Evolutionary conservation across 306 rosid genomes (phyloP).

Genomic region (Comarum palustre): DNA sequence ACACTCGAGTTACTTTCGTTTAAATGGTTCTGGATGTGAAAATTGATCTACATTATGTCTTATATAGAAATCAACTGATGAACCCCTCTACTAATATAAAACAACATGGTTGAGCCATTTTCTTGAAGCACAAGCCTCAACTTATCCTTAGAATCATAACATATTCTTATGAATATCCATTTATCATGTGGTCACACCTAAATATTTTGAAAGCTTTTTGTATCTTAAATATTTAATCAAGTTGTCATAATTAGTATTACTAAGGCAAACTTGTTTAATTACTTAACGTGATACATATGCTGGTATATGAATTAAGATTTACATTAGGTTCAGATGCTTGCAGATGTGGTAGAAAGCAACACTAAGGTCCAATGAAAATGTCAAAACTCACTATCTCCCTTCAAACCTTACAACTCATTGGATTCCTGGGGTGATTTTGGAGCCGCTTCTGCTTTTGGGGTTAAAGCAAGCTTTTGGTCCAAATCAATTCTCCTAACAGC

Average conservation of each 20-base stretch:
- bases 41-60: too few relatives aligned
- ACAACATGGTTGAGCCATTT: background rate
- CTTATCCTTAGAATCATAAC: slow-evolving; percentile 12
- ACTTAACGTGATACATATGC: background rate
- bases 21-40: too few relatives aligned
- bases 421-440: too few relatives aligned
- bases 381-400: too few relatives aligned
- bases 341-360: background rate
- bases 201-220: background rate
- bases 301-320: background rate
- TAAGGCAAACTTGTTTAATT: background rate
- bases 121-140: background rate
- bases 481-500: too few relatives aligned
- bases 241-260: background rate
- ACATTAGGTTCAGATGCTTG: background rate
- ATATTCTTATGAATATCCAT: slow-evolving; percentile 22
- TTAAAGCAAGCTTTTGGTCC: too few relatives aligned
- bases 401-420: too few relatives aligned
- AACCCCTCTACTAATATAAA: background rate
- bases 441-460: too few relatives aligned
- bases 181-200: background rate
- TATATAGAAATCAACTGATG: background rate
- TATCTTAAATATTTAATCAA: background rate
- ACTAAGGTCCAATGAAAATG: too few relatives aligned
- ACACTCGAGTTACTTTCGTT: too few relatives aligned